These are phyloP conservation scores for Trichoderma citrinoviride DNA, from an alignment of 2,329 filamentous ascomycete species.

Conservation along the genomic window DNA sequence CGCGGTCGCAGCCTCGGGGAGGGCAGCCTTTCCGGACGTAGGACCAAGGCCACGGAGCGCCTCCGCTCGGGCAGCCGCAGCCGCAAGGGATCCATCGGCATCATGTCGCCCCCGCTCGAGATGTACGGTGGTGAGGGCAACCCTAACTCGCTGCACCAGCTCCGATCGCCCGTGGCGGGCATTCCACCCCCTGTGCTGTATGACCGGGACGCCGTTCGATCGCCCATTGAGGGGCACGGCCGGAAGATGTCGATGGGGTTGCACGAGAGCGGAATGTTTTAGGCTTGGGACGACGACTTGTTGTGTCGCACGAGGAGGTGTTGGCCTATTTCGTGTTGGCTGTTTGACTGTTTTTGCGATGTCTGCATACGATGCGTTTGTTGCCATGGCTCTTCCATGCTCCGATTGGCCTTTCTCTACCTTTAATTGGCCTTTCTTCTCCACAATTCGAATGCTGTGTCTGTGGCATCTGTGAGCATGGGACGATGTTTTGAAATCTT, in stretches of 20 bases:
- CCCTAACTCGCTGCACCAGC: slow-evolving; percentile 29
- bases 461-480: not conserved
- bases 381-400: not conserved
- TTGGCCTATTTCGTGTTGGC: not conserved
- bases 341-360: not conserved
- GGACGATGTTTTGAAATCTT: not conserved
- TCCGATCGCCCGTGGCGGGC: slow-evolving; percentile 32
- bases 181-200: slow-evolving; percentile 38
- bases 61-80: slow-evolving; percentile 59
- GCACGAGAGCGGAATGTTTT: slow-evolving; percentile 57
- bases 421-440: not conserved
- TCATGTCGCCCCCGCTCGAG: slow-evolving; percentile 32
- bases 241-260: slow-evolving; percentile 51
- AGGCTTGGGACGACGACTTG: slow-evolving; percentile 23
- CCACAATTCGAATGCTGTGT: not conserved
- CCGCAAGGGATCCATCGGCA: slow-evolving; percentile 38
- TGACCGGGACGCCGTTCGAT: slow-evolving; percentile 38
- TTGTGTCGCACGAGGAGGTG: not conserved
- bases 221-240: slow-evolving; percentile 34
- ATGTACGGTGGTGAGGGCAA: slow-evolving; percentile 45
- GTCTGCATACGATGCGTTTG: not conserved
- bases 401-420: not conserved
- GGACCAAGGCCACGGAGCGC: slow-evolving; percentile 58
- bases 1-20: slow-evolving; percentile 57
- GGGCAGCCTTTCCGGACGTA: slow-evolving; percentile 51